A percentile compares a stretch with the other conserved stretches of the same genome.
These are phyloP conservation scores for Kwoniella europaea DNA, from an alignment of 768 basidiomycete genomes.

Conservation along the genomic window DNA sequence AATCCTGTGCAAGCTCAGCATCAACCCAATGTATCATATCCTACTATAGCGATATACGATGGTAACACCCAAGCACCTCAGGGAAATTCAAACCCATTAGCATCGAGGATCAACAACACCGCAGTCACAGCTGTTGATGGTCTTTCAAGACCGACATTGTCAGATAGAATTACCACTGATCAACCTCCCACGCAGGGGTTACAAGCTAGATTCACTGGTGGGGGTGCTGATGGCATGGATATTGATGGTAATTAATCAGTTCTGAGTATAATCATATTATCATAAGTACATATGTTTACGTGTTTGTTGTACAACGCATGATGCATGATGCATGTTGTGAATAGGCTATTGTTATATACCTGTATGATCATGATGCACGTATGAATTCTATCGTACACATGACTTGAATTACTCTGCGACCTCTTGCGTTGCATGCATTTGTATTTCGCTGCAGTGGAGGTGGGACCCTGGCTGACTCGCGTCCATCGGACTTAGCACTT, in stretches of 20 bases:
- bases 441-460: neutral
- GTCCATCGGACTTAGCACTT: conserved; percentile 1
- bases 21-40: neutral
- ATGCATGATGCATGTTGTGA: neutral
- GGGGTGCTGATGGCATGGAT: neutral
- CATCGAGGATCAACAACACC: neutral
- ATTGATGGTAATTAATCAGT: neutral
- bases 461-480: neutral
- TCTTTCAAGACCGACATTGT: conserved; percentile 3
- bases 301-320: neutral
- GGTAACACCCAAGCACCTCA: neutral
- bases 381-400: too few relatives aligned
- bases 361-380: too few relatives aligned
- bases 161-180: conserved; percentile 4
- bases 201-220: conserved; percentile 2
- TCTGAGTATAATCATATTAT: neutral
- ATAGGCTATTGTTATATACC: too few relatives aligned
- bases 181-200: neutral
- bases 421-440: too few relatives aligned
- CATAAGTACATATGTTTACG: neutral
- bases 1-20: neutral
- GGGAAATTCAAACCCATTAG: neutral
- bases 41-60: neutral
- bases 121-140: neutral
- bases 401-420: too few relatives aligned